Evolutionary conservation across 31 red algal genomes (phyloP).

Genomic region (Porphyra umbilicalis): DNA sequence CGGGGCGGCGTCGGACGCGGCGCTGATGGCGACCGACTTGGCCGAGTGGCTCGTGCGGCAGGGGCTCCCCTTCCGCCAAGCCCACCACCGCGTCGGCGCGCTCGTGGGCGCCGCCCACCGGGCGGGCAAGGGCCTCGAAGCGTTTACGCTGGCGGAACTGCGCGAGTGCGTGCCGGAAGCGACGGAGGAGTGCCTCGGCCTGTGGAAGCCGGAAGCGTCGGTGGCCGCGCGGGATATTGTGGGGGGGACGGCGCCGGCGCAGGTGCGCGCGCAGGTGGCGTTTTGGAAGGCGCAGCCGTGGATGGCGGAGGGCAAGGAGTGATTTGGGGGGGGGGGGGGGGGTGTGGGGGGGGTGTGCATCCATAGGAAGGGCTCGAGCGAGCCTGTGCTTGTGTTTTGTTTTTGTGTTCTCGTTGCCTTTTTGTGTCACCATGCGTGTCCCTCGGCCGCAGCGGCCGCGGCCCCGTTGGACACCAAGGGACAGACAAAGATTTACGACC

Average conservation of each 20-base stretch:
- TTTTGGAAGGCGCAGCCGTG: background rate
- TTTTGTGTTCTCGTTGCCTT: too few relatives aligned
- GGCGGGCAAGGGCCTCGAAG: constrained; percentile 41
- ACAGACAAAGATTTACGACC: too few relatives aligned
- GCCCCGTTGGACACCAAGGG: too few relatives aligned
- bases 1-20: constrained; percentile 75
- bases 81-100: constrained; percentile 91
- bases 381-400: too few relatives aligned
- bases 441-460: too few relatives aligned
- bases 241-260: constrained; percentile 85
- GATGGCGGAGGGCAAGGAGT: background rate
- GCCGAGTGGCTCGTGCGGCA: constrained; percentile 97
- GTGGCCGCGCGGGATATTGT: constrained; percentile 60
- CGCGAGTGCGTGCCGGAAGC: constrained; percentile 73
- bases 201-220: constrained; percentile 84
- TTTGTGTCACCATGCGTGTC: too few relatives aligned
- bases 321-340: too few relatives aligned
- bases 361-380: too few relatives aligned
- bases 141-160: constrained; percentile 77
- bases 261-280: constrained; percentile 44
- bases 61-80: constrained; percentile 85
- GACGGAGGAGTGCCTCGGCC: constrained; percentile 69
- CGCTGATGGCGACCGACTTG: constrained; percentile 97
- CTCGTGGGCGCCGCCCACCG: constrained; percentile 62
- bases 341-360: too few relatives aligned